Evolutionary conservation across 1,284 basidiomycete genomes (phyloP).

Genomic region (Coniferiporia sulphurascens): DNA sequence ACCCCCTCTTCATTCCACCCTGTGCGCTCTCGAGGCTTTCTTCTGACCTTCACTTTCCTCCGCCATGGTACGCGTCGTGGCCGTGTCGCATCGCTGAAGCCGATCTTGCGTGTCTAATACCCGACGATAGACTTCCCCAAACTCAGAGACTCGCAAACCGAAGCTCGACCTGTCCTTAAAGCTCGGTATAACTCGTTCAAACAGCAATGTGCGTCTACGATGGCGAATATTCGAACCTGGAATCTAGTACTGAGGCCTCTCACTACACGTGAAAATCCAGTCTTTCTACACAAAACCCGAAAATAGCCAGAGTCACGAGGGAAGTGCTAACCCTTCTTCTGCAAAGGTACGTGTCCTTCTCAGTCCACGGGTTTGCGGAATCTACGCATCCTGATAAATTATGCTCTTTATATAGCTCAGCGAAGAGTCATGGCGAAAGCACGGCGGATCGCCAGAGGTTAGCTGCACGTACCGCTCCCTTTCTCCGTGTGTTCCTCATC

Average conservation of each 20-base stretch:
- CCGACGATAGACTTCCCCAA: too few species aligned
- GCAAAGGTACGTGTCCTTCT: neutral
- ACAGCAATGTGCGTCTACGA: neutral
- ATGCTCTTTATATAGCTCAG: neutral
- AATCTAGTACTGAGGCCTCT: neutral
- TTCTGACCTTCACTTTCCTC: neutral
- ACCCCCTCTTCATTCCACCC: too few species aligned
- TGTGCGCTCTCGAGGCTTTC: neutral
- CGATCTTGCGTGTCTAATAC: too few species aligned
- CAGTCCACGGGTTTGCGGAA: neutral
- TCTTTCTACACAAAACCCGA: neutral
- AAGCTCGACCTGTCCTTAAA: neutral
- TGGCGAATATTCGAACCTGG: neutral
- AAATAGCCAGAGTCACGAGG: neutral
- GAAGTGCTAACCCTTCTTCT: neutral
- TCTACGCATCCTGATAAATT: neutral
- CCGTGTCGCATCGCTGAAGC: too few species aligned
- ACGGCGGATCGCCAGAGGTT: slow-evolving; percentile 11
- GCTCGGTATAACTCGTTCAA: neutral
- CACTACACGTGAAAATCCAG: neutral
- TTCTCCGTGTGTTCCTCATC: neutral
- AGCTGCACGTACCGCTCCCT: slow-evolving; percentile 7
- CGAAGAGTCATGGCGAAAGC: neutral
- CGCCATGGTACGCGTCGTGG: neutral
- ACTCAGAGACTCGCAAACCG: neutral